Evolutionary conservation across 1,139 yeast species (phyloP), one percentile per base, ranked within the genome.

Genomic region (Lodderomyces theae): DNA sequence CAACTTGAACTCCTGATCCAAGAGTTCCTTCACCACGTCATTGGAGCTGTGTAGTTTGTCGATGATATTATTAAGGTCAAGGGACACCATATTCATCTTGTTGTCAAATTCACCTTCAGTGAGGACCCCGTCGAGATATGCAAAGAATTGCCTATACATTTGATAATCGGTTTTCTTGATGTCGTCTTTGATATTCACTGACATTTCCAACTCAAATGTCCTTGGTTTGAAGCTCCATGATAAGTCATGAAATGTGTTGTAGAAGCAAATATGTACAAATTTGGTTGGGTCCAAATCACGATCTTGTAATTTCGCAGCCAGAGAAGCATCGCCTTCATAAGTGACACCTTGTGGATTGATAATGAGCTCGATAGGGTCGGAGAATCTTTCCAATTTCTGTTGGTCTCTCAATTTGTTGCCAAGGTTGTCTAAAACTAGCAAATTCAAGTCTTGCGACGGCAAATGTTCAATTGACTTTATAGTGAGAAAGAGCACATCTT

Each of bases 221-320:
- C 47, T 44, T 5, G 74, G 70, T 16, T 54, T 51, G 49, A 69
- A 72, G 17, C 73, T 61, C 76, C 76, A 72, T 11, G 72, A 66
- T 47, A 64, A 64, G 49, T 72, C 77, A 38, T 53, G 53, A 51
- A 63, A 71, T 26, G 70, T 43, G 47, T 72, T 72, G 51, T 72
- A 75, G 50, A 71, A 70, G 49, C 77, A 72, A 21, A 72, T 56
- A 46, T 67, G 60, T 16, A 71, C 58, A 7, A 35, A 12, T 11
- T 35, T 35, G 11, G 24, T 13, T n/a, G 12, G 18, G 6, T 4
- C 15, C 17, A 33, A 18, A 9, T 33, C 25, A 9, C 23, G 25
- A 11, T 19, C 25, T 8, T 33, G 5, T 9, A 18, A 13, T 6
- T n/a, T n/a, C n/a, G n/a, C n/a, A n/a, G n/a, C 5, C 4, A 6